Percentiles rank a stretch among this genome's conserved stretches.
These are phyloP conservation scores for Arabidopsis lyrata DNA, from an alignment of 441 rosid genomes.

Conservation along the genomic window DNA sequence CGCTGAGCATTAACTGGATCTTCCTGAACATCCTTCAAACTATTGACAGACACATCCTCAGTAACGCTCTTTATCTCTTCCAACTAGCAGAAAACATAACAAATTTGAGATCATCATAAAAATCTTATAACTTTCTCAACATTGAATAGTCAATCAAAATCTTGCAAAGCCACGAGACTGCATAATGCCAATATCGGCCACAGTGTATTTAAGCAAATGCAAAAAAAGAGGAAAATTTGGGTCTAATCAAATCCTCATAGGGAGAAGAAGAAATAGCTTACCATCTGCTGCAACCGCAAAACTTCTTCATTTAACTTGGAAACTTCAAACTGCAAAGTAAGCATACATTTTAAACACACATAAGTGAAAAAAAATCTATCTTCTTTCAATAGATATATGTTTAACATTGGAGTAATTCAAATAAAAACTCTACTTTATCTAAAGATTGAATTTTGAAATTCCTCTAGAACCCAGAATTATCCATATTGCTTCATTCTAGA, in stretches of 20 bases:
- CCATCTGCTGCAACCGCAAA: conserved; percentile 61
- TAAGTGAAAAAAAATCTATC: background rate
- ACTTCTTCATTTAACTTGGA: conserved; percentile 68
- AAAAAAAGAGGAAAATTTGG: background rate
- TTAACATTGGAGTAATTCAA: background rate
- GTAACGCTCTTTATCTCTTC: conserved; percentile 39
- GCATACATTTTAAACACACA: conserved; percentile 22
- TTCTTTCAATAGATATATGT: too few relatives aligned
- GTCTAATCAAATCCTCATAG: background rate
- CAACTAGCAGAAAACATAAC: conserved; percentile 33
- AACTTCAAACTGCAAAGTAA: conserved; percentile 69
- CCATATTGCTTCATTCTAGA: background rate
- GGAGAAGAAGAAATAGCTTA: conserved; percentile 43
- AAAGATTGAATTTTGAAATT: background rate
- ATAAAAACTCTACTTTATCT: background rate
- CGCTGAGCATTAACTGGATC: conserved; percentile 69
- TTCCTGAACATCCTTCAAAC: conserved; percentile 44
- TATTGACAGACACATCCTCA: conserved; percentile 31
- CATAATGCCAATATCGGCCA: background rate
- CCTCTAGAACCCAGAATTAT: background rate
- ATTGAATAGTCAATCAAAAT: background rate
- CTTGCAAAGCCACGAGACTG: background rate
- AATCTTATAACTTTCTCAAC: background rate
- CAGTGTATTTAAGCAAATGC: background rate
- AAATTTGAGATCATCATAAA: background rate